Conservation (phyloP, 2,329 filamentous ascomycete genomes). For the Alternaria triticimaculans region DNA sequence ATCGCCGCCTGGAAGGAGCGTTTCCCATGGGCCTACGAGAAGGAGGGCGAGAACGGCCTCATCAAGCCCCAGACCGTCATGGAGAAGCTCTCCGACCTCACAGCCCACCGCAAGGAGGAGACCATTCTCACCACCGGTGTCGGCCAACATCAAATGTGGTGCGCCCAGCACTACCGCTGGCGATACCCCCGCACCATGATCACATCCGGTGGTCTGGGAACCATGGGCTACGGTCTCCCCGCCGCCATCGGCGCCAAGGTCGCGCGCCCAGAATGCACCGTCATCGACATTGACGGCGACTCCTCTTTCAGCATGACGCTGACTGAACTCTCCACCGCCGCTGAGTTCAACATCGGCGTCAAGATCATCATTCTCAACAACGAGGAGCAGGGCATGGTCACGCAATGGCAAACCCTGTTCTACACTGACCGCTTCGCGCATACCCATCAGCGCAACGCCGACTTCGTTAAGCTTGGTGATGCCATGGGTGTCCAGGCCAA, state of each 20-base stretch:
- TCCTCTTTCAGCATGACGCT: constrained; percentile 99
- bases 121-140: constrained; percentile 94
- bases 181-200: constrained; percentile 90
- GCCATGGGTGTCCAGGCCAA: constrained; percentile 86
- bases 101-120: constrained; percentile 77
- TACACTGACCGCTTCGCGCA: constrained; percentile 93
- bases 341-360: constrained; percentile 95
- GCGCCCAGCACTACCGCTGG: constrained; percentile 96
- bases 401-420: constrained; percentile 97
- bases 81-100: constrained; percentile 85
- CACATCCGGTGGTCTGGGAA: constrained; percentile 92
- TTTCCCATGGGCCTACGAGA: constrained; percentile 88
- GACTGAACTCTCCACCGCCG: constrained; percentile 89
- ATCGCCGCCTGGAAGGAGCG: constrained; percentile 90
- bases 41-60: constrained; percentile 73
- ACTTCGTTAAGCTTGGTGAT: constrained; percentile 91
- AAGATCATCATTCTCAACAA: constrained; percentile 97
- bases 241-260: constrained; percentile 97
- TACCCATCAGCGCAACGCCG: constrained; percentile 93
- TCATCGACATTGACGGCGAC: constrained; percentile 96
- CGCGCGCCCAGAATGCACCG: constrained; percentile 77
- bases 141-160: constrained; percentile 99
- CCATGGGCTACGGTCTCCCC: constrained; percentile 95
- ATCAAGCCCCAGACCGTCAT: constrained; percentile 97
- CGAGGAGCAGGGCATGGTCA: constrained; percentile 98